Evolutionary conservation across 1,284 basidiomycete species (phyloP), one percentile per base, ranked within the genome.

Genomic region (Phylloporus sp.): DNA sequence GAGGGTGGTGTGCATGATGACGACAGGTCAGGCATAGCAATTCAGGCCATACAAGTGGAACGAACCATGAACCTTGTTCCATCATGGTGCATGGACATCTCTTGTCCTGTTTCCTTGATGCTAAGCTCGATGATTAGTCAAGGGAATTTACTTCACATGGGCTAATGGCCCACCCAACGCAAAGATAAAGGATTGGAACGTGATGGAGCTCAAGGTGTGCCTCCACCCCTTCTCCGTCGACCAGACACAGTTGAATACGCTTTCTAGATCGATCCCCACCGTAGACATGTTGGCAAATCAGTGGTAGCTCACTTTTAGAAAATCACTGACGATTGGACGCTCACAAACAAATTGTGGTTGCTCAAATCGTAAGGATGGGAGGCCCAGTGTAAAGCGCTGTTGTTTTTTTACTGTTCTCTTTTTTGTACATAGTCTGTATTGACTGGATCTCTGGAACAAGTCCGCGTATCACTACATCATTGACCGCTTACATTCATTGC

Each of bases 11-110:
- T 97, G 95, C 69, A 97, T 99, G 17, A 91, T 98, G 85, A 98
- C 97, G 2, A 98, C 74, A 0, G 97, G 97, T 3, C 97, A 98
- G 72, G 90, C 91, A 56, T 99, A 97, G 97, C 97, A 98, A 77
- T 99, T 99, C 80, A 87, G 92, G 68, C 90, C 92, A 34, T 99
- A 98, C 81, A 95, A 95, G 75, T 98, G 96, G 96, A 89, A 84
- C 57, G 95, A 98, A 70, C 96, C 97, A 2, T 89, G 89, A 66
- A 86, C 92, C 60, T 79, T 98, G 32, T 98, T 98, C 80, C 93
- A 96, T 74, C 91, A 98, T 74, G 95, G 95, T 96, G 17, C 26
- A 66, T 53, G 18, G 5, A 2, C 3, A 18, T 50, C 31, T 12
- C 6, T 37, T 37, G 34, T 15, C 10, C 15, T 15, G 34, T 15